Percentiles rank a stretch among this genome's conserved stretches.
phyloP scores from a whole-genome alignment of 768 basidiomycete genomes.

The Leccinum variicolor region DNA sequence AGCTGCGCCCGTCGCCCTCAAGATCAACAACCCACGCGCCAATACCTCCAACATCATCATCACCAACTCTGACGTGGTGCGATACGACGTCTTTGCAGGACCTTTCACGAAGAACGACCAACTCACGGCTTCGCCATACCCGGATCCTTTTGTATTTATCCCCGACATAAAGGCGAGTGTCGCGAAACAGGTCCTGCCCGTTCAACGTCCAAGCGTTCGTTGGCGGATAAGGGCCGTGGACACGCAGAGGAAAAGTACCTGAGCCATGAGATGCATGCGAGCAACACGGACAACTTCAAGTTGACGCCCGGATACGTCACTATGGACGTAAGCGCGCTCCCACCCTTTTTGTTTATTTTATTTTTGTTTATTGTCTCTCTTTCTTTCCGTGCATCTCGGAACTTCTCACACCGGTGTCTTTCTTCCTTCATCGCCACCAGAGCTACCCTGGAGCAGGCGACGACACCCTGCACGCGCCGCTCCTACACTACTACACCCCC shows the following conservation, averaged over 20 bases:
- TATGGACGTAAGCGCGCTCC: background rate
- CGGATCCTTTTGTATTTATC: slow-evolving; percentile 61
- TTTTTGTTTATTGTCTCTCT: background rate
- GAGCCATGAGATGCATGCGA: slow-evolving; percentile 21
- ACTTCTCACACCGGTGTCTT: background rate
- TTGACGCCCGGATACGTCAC: background rate
- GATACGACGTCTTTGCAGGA: slow-evolving; percentile 66
- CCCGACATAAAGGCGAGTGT: slow-evolving; percentile 47
- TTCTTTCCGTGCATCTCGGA: background rate
- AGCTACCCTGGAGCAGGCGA: slow-evolving; percentile 74
- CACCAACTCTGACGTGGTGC: slow-evolving; percentile 57
- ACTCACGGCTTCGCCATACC: slow-evolving; percentile 69
- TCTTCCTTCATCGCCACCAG: slow-evolving; percentile 27
- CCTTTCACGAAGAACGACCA: slow-evolving; percentile 80
- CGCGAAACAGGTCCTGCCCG: slow-evolving; percentile 51
- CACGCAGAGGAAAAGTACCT: background rate
- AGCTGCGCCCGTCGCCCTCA: slow-evolving; percentile 53
- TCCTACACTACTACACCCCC: slow-evolving; percentile 54
- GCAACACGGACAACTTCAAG: slow-evolving; percentile 40
- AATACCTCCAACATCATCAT: slow-evolving; percentile 61
- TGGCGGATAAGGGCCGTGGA: background rate
- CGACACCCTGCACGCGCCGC: slow-evolving; percentile 60
- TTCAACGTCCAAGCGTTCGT: slow-evolving; percentile 40
- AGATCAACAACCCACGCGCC: slow-evolving; percentile 61
- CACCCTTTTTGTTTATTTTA: too few species aligned